Evolutionary conservation across 1,284 basidiomycete genomes (phyloP), one percentile per base, ranked within the genome.

Genomic region (Marasmius oreades): DNA sequence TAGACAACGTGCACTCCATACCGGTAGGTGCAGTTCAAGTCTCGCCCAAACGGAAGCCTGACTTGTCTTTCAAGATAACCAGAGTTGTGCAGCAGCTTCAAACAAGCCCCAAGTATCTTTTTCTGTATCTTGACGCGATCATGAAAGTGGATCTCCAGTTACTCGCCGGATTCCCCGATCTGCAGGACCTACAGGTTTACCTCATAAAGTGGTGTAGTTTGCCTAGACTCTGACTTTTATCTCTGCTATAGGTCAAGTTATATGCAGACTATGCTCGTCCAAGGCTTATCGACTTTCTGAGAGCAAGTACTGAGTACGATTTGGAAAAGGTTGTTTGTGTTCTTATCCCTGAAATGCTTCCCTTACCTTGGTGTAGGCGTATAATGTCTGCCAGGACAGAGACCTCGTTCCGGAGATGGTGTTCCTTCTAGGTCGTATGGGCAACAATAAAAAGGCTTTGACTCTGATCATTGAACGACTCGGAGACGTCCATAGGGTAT

Each of bases 371-470:
- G n/a, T 59, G 0, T 63, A 94, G 86, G 95, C 96, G n/a, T 96
- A 95, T 70, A 74, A 81, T 50, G 85, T 94, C 16, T 98, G 95
- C 69, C 85, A 88, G 64, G 82, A 87, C 58, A 83, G 86, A 37
- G 94, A 96, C 66, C 82, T 93, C 42, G 95, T 99, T 0, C 86
- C 87, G 0, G 97, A 99, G 73, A 97, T 97, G 92, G 96, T 99
- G 6, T 99, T 98, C 75, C 79, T 99, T 0, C 85, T 99, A 0
- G 97, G 97, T 0, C 85, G 93, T 10, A 98, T 98, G 90, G 97
- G 97, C 5, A 93, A 98, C 71, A 98, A 98, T 71, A 95, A 93
- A 75, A 83, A 92, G 64, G 97, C 97, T 0, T 73, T 99, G 58
- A 92, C 88, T 57, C 80, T 99, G 26, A 98, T 99, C 64, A 98